Evolutionary conservation across 805 yeast genomes (phyloP), one percentile per base, ranked within the genome.

Genomic region (Candida nanaspora): DNA sequence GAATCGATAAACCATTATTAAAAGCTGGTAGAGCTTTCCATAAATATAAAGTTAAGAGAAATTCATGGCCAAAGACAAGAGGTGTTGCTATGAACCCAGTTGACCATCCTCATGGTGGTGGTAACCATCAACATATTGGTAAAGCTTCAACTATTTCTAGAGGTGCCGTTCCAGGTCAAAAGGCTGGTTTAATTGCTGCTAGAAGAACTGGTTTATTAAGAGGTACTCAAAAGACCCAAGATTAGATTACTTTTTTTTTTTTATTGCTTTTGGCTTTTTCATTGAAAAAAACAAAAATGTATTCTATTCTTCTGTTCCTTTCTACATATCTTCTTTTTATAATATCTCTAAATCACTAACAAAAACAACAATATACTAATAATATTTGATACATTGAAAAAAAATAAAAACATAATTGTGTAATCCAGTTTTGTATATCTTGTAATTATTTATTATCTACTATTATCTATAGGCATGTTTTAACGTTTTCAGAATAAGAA

Each of bases 31-130:
- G 95, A 80, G 98, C 98, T 57, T 91, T 82, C 96, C 96, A 91
- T 89, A 91, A 91, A 81, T 89, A 84, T 93, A 89, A 75, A 77
- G 95, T 89, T 66, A 93, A 93, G 94, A 82, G 98, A 80, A 88
- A 93, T 95, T 87, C 96, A 57, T 93, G 98, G 98, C 98, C 98
- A 77, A 89, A 87, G 86, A 93, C 98, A 68, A 88, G 98, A 81
- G 98, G 98, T 91, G 98, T 91, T 70, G 98, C 98, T 72, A 91
- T 93, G 98, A 91, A 91, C 80, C 98, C 98, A 74, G 98, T 91
- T 72, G 98, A 91, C 73, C 98, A 91, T 81, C 98, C 98, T 72
- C 98, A 91, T 75, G 98, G 98, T 86, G 98, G 98, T 91, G 98
- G 98, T 91, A 89, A 89, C 96, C 98, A 91, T 77, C 98, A 91